phyloP scores from a whole-genome alignment of 2,329 filamentous ascomycete genomes.

The Penicillium sp. region DNA sequence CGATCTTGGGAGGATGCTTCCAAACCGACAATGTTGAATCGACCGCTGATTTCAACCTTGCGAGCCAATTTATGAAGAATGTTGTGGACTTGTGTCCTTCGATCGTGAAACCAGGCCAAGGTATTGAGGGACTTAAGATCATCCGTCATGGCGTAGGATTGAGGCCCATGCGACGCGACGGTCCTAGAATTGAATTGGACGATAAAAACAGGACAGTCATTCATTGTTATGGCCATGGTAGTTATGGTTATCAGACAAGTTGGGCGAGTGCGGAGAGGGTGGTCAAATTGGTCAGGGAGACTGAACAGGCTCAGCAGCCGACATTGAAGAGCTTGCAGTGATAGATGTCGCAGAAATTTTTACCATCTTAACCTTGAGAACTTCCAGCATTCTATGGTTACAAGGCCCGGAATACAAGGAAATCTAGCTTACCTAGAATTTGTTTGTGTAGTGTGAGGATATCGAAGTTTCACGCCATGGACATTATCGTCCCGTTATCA shows the following conservation, averaged over 20 bases:
- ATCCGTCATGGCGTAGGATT: slow-evolving; percentile 80
- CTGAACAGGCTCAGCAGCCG: neutral
- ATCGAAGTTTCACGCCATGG: too few species aligned
- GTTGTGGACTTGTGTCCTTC: slow-evolving; percentile 32
- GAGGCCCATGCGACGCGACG: slow-evolving; percentile 69
- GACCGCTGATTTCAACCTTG: slow-evolving; percentile 70
- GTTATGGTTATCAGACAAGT: slow-evolving; percentile 59
- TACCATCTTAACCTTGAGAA: too few species aligned
- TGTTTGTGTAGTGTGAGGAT: too few species aligned
- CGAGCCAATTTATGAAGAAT: slow-evolving; percentile 77
- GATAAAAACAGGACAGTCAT: slow-evolving; percentile 54
- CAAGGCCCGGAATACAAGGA: too few species aligned
- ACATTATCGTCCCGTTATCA: too few species aligned
- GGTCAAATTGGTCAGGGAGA: neutral
- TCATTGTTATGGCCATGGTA: slow-evolving; percentile 47
- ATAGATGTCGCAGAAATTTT: neutral
- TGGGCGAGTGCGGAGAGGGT: neutral
- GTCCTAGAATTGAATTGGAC: slow-evolving; percentile 75
- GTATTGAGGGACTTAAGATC: slow-evolving; percentile 70
- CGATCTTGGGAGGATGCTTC: slow-evolving; percentile 77
- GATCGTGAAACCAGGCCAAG: slow-evolving; percentile 55
- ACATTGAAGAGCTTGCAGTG: slow-evolving; percentile 4
- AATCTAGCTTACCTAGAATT: too few species aligned
- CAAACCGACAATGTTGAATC: slow-evolving; percentile 74
- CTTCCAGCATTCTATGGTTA: too few species aligned